phyloP scores from a whole-genome alignment of 2,329 filamentous ascomycete genomes.

The Aspergillus terreus region DNA sequence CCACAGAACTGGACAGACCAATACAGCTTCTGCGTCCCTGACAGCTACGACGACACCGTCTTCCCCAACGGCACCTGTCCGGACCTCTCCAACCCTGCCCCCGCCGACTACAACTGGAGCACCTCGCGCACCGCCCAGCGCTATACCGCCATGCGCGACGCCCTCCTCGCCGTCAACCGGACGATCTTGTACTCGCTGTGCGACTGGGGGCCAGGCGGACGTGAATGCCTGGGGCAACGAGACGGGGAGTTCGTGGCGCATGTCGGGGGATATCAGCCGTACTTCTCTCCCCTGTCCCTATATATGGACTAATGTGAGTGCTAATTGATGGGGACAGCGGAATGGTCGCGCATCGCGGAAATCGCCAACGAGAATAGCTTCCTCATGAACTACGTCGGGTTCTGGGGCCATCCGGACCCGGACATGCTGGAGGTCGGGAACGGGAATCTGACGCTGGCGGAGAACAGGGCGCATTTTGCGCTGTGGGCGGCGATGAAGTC shows the following conservation, averaged over 20 bases:
- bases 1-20: slow-evolving; percentile 37
- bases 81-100: slow-evolving; percentile 32
- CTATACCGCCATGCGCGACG: slow-evolving; percentile 52
- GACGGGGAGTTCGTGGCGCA: slow-evolving; percentile 47
- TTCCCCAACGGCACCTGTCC: slow-evolving; percentile 43
- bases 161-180: slow-evolving; percentile 42
- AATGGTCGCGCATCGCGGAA: slow-evolving; percentile 30
- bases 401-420: slow-evolving; percentile 50
- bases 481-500: slow-evolving; percentile 52
- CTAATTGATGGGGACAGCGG: neutral
- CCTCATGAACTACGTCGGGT: slow-evolving; percentile 41
- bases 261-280: slow-evolving; percentile 32
- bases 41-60: slow-evolving; percentile 28
- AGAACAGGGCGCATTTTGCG: slow-evolving; percentile 50
- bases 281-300: neutral
- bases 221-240: slow-evolving; percentile 50
- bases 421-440: slow-evolving; percentile 54
- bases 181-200: slow-evolving; percentile 53
- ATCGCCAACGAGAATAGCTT: slow-evolving; percentile 52
- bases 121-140: slow-evolving; percentile 46
- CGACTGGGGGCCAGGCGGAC: slow-evolving; percentile 52
- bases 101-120: slow-evolving; percentile 50
- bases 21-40: slow-evolving; percentile 40
- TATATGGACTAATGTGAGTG: neutral
- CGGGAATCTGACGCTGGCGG: slow-evolving; percentile 42